Conservation (phyloP, 176 grass and related monocot genomes). For the Dendrocalamus sinicus region DNA sequence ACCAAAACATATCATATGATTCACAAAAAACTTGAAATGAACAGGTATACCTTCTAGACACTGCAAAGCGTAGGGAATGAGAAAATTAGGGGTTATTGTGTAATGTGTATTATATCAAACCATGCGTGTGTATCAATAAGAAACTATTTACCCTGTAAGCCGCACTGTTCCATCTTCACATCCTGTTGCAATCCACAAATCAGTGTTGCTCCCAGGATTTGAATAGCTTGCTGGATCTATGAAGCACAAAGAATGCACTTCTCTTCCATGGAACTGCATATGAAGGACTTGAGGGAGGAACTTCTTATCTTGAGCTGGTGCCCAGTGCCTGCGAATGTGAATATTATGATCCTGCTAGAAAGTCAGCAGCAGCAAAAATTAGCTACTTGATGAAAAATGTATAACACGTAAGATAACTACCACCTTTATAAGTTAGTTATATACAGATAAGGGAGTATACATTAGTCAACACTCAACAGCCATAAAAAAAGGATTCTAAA, state of each 20-base stretch:
- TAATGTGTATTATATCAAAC: neutral
- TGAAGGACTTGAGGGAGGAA: slow-evolving; percentile 73
- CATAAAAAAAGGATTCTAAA: slow-evolving; percentile 10
- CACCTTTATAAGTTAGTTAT: neutral
- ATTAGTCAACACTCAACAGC: neutral
- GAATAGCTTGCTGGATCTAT: slow-evolving; percentile 57
- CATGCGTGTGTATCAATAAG: neutral
- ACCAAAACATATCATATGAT: slow-evolving; percentile 10
- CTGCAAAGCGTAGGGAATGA: neutral
- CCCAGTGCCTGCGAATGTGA: slow-evolving; percentile 79
- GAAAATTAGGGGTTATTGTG: neutral
- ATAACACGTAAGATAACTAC: neutral
- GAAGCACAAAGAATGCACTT: slow-evolving; percentile 88
- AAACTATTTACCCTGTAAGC: slow-evolving; percentile 67
- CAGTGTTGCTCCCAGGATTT: slow-evolving; percentile 35
- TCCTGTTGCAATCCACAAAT: slow-evolving; percentile 75
- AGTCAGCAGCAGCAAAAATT: slow-evolving; percentile 8
- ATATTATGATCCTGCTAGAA: slow-evolving; percentile 74
- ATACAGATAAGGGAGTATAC: neutral
- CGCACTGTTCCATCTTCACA: slow-evolving; percentile 96
- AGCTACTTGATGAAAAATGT: neutral
- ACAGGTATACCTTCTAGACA: slow-evolving; percentile 3
- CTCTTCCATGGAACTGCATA: slow-evolving; percentile 93
- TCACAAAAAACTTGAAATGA: slow-evolving; percentile 14
- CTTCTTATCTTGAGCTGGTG: slow-evolving; percentile 59